Evolutionary conservation across 2,329 filamentous ascomycete species (phyloP), one percentile per base, ranked within the genome.

Genomic region (Colletotrichum somersetense): DNA sequence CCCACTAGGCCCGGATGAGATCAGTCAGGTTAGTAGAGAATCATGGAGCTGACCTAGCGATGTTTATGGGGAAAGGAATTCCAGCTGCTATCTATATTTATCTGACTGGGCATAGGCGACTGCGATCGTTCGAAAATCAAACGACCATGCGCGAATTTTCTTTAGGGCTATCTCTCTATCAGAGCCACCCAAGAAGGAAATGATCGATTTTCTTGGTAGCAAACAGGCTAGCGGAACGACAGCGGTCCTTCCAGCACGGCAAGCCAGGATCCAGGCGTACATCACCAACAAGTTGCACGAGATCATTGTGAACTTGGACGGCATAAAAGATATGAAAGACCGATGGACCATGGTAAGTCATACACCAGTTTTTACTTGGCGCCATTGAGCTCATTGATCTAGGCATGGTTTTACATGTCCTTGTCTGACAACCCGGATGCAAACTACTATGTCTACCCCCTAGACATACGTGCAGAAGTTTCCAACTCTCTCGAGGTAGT

Each of bases 371-470:
- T 5, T 33, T 14, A 7, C n/a, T 20, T 16, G 16, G 20, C 10
- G 1, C 10, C 23, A 5, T 16, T 11, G 10, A 16, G 23, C 35
- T 69, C 16, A 58, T 2, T 1, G 23, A 0, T 44, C 2, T 5
- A 73, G 73, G 73, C 71, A 2, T 74, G 71, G 73, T 72, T 74
- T 14, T 74, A 73, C 18, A 72, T 74, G 73, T 74, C 80, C 5
- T 74, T 87, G 0, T 65, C 79, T 0, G 77, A 81, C 0, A 80
- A 86, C 42, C 76, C 78, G 0, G 86, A 89, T 67, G 83, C 86
- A 44, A 89, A 90, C 75, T 85, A 87, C 77, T 89, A 89, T 74
- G 87, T 88, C 5, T 89, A 89, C 66, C 88, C 88, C 0, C 81
- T 89, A 11, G 84, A 88, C 66, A 80, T 89, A 30, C 85, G 83